Percentiles rank a stretch among this genome's conserved stretches.
These are phyloP conservation scores for Serendipita sp. DNA, from an alignment of 1,284 basidiomycete species.

Conservation along the genomic window DNA sequence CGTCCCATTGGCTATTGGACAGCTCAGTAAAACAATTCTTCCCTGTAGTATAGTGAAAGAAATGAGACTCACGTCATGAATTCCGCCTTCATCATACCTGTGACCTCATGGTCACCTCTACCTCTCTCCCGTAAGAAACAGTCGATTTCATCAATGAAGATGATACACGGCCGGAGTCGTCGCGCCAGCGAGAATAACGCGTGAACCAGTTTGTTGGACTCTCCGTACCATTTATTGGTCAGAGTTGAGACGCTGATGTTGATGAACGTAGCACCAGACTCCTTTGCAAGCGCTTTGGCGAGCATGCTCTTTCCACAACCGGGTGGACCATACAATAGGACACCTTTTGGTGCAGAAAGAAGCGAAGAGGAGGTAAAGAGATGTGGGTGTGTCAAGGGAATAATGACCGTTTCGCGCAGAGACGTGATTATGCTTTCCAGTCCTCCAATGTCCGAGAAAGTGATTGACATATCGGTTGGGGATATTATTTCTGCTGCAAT, in stretches of 20 bases:
- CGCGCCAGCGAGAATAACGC: conserved; percentile 66
- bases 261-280: conserved; percentile 94
- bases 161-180: conserved; percentile 63
- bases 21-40: neutral
- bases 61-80: conserved; percentile 79
- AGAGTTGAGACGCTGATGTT: conserved; percentile 71
- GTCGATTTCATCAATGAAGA: conserved; percentile 76
- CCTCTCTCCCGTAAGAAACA: conserved; percentile 80
- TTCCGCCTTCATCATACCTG: conserved; percentile 99
- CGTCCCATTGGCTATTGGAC: conserved; percentile 77
- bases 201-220: conserved; percentile 94
- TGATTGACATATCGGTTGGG: conserved; percentile 66
- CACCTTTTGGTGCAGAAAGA: conserved; percentile 63
- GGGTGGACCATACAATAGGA: conserved; percentile 79
- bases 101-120: conserved; percentile 90
- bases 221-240: conserved; percentile 94
- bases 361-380: conserved; percentile 68
- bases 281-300: conserved; percentile 89
- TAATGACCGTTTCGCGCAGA: conserved; percentile 91
- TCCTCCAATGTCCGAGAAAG: conserved; percentile 82
- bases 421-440: conserved; percentile 85
- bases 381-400: conserved; percentile 84
- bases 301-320: conserved; percentile 94
- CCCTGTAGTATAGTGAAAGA: neutral
- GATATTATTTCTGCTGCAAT: conserved; percentile 77